Percentiles rank a stretch among this genome's conserved stretches.
These are phyloP conservation scores for Chimonanthus praecox DNA, from an alignment of 164 flowering plant species.

Conservation along the genomic window DNA sequence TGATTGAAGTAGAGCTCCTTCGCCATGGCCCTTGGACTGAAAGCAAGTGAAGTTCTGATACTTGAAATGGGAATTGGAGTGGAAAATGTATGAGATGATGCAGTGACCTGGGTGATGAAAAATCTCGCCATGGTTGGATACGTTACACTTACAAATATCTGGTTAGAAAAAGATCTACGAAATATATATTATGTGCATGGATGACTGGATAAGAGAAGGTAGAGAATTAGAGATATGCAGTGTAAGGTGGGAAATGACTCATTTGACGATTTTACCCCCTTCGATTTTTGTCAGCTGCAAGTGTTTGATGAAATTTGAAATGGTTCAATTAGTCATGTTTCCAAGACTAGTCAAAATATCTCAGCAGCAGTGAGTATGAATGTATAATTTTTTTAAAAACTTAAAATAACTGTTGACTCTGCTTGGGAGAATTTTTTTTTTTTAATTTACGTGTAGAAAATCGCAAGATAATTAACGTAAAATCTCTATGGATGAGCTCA, in stretches of 20 bases:
- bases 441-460: too few species aligned
- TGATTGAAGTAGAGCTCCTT: constrained; percentile 81
- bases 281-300: too few species aligned
- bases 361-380: too few species aligned
- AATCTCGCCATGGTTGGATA: constrained; percentile 34
- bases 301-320: too few species aligned
- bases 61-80: constrained; percentile 20
- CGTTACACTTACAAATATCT: neutral
- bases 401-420: too few species aligned
- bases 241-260: neutral
- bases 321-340: too few species aligned
- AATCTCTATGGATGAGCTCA: too few species aligned
- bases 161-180: neutral
- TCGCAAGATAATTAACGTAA: too few species aligned
- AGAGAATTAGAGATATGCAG: neutral
- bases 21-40: constrained; percentile 41
- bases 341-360: too few species aligned
- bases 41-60: constrained; percentile 13
- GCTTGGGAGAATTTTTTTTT: too few species aligned
- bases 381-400: too few species aligned
- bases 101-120: constrained; percentile 36
- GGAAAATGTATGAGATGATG: constrained; percentile 25
- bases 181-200: neutral
- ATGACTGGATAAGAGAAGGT: neutral
- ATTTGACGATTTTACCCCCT: too few species aligned